phyloP scores from a whole-genome alignment of 768 basidiomycete species.

The Boletus coccyginus region DNA sequence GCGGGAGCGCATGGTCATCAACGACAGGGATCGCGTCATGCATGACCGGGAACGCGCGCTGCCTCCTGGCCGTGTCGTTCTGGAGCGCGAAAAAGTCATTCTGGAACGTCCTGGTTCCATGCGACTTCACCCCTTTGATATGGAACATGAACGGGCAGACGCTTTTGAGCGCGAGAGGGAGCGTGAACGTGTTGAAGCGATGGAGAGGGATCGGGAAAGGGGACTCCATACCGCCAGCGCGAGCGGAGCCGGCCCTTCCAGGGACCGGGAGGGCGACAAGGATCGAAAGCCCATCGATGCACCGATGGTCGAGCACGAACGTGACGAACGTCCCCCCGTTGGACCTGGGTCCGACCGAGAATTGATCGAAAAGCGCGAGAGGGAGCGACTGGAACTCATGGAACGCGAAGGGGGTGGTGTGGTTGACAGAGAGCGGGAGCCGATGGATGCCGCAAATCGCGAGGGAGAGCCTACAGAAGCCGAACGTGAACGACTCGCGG shows the following conservation, averaged over 20 bases:
- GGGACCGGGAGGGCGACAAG: constrained; percentile 26
- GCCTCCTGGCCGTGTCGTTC: constrained; percentile 14
- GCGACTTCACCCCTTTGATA: constrained; percentile 20
- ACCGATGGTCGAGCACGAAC: constrained; percentile 17
- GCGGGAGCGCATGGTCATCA: constrained; percentile 23
- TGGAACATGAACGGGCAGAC: constrained; percentile 28
- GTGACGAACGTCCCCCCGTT: constrained; percentile 18
- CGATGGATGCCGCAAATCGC: constrained; percentile 10
- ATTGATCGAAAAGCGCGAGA: constrained; percentile 23
- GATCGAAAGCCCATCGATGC: constrained; percentile 18
- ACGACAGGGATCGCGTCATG: constrained; percentile 24
- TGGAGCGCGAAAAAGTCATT: constrained; percentile 24
- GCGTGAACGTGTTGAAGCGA: constrained; percentile 26
- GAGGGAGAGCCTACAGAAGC: constrained; percentile 23
- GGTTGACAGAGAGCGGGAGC: constrained; percentile 19
- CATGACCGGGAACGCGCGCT: constrained; percentile 22
- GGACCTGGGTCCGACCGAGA: constrained; percentile 24
- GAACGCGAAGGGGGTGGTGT: constrained; percentile 20
- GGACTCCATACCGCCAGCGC: constrained; percentile 17
- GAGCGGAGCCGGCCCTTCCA: constrained; percentile 7
- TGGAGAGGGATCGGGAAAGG: constrained; percentile 31
- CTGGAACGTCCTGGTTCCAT: constrained; percentile 19
- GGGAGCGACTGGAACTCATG: constrained; percentile 24
- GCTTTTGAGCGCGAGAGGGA: constrained; percentile 35
- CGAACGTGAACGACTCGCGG: constrained; percentile 27